Conservation (phyloP, 2,329 filamentous ascomycete species). For the Phyllosticta capitalensis region DNA sequence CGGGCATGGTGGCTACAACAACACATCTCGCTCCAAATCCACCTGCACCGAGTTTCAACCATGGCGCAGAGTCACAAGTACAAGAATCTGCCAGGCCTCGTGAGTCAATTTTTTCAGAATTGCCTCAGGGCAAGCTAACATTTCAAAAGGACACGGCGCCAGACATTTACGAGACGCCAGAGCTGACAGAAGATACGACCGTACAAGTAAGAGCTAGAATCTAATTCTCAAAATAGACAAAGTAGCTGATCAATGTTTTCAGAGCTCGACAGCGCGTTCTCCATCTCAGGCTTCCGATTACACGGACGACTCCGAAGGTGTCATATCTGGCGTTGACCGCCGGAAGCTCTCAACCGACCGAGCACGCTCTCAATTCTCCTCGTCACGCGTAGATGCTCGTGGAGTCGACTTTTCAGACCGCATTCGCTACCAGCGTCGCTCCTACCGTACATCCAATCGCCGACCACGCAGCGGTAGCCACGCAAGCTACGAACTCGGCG, state of each 20-base stretch:
- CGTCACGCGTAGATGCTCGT: conserved; percentile 63
- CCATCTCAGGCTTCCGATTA: conserved; percentile 36
- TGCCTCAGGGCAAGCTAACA: neutral
- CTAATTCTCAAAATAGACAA: neutral
- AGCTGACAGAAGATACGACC: conserved; percentile 82
- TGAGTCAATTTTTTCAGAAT: neutral
- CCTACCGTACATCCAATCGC: conserved; percentile 67
- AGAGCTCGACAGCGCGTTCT: conserved; percentile 25
- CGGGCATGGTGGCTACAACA: neutral
- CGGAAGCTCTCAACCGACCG: conserved; percentile 66
- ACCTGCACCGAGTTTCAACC: neutral
- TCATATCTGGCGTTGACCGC: conserved; percentile 52
- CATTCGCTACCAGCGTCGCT: conserved; percentile 66
- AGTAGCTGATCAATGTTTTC: neutral
- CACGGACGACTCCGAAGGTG: conserved; percentile 50
- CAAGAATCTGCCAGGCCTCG: conserved; percentile 15
- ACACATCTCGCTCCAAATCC: neutral
- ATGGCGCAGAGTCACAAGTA: conserved; percentile 14
- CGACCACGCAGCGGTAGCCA: conserved; percentile 54
- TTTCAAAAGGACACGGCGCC: conserved; percentile 61
- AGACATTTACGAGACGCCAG: conserved; percentile 94
- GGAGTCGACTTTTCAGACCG: conserved; percentile 86
- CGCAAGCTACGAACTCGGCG: conserved; percentile 48
- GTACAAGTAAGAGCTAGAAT: conserved; percentile 51
- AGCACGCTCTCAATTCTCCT: conserved; percentile 71